These are phyloP conservation scores for Silene vulgaris DNA, from an alignment of 179 eudicot genomes.

Conservation along the genomic window DNA sequence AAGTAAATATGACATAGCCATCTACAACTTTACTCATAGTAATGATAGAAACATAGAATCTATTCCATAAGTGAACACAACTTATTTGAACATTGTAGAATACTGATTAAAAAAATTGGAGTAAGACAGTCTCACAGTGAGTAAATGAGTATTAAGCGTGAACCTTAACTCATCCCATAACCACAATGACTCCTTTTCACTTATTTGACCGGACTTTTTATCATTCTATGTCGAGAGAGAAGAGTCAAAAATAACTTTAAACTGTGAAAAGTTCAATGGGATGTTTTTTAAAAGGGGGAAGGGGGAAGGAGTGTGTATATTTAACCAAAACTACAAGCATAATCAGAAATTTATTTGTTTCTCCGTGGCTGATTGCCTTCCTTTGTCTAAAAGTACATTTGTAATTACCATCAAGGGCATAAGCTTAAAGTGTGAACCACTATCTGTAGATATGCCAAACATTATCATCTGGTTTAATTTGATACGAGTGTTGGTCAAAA, in stretches of 20 bases:
- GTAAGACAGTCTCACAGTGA: neutral
- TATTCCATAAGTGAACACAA: neutral
- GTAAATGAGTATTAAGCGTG: neutral
- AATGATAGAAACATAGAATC: neutral
- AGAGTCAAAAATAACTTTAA: neutral
- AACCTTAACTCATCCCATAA: slow-evolving; percentile 2
- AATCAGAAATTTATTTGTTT: neutral
- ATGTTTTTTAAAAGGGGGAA: neutral
- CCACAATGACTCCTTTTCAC: neutral
- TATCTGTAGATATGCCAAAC: neutral
- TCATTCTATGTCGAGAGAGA: neutral
- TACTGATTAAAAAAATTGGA: neutral
- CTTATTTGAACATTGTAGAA: neutral
- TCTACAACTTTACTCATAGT: neutral
- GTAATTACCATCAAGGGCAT: neutral
- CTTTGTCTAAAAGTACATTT: no score
- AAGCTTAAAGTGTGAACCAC: neutral
- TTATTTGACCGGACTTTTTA: neutral
- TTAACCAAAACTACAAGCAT: neutral
- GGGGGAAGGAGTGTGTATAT: neutral
- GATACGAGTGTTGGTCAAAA: neutral
- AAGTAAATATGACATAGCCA: neutral
- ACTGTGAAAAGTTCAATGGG: neutral
- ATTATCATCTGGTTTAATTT: neutral
- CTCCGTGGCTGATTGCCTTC: neutral